Evolutionary conservation across 805 yeast species (phyloP).

Genomic region (Ogataea saltuana): DNA sequence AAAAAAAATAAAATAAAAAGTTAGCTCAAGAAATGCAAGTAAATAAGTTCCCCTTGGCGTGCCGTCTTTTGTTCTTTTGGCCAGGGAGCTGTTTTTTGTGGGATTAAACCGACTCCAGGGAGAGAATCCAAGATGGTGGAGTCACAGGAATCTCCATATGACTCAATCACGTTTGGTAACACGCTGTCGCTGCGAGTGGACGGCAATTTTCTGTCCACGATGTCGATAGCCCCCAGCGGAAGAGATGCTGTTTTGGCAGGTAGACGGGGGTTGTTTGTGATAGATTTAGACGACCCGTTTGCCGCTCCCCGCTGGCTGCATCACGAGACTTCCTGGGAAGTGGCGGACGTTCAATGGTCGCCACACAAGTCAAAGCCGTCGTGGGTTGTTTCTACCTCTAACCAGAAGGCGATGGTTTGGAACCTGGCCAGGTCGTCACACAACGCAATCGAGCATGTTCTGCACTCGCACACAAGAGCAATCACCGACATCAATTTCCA

Average conservation of each 20-base stretch:
- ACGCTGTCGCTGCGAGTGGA: slow-evolving; percentile 84
- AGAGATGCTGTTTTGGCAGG: slow-evolving; percentile 92
- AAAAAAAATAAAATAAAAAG: too few relatives aligned
- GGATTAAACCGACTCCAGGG: too few relatives aligned
- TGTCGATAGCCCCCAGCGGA: slow-evolving; percentile 86
- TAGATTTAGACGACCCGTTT: slow-evolving; percentile 95
- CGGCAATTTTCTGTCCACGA: slow-evolving; percentile 82
- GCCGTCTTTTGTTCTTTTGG: background rate
- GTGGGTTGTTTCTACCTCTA: slow-evolving; percentile 93
- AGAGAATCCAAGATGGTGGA: background rate
- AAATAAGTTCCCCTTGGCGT: too few relatives aligned
- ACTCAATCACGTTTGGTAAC: slow-evolving; percentile 71
- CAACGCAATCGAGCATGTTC: slow-evolving; percentile 78
- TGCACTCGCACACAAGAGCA: slow-evolving; percentile 90
- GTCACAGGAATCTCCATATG: slow-evolving; percentile 28
- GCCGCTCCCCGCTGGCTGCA: slow-evolving; percentile 93
- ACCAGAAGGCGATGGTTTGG: slow-evolving; percentile 96
- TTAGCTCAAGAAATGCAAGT: too few relatives aligned
- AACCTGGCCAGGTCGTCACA: slow-evolving; percentile 64
- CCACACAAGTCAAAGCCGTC: slow-evolving; percentile 83
- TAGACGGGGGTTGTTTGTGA: slow-evolving; percentile 77
- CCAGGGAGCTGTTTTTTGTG: too few relatives aligned
- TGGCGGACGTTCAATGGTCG: slow-evolving; percentile 98
- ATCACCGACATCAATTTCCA: slow-evolving; percentile 95
- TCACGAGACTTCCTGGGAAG: slow-evolving; percentile 95